Evolutionary conservation across 2,329 filamentous ascomycete genomes (phyloP).

Genomic region (Aspergillus fructus): DNA sequence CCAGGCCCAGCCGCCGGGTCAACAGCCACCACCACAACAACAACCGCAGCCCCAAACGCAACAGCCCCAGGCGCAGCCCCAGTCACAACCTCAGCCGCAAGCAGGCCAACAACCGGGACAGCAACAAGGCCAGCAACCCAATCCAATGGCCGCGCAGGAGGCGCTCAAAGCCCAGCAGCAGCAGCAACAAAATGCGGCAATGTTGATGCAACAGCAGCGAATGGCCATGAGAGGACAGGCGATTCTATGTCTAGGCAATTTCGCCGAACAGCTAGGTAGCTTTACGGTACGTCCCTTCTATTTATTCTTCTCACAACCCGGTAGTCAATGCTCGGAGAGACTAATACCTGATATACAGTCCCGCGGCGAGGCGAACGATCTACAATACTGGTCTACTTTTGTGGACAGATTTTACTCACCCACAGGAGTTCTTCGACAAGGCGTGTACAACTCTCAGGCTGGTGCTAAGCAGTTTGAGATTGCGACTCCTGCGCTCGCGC

Average conservation of each 20-base stretch:
- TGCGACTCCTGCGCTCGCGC: slow-evolving; percentile 72
- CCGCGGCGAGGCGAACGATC: slow-evolving; percentile 63
- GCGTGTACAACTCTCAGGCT: slow-evolving; percentile 55
- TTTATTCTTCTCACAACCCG: not conserved
- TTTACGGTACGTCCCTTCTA: slow-evolving; percentile 54
- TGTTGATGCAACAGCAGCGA: slow-evolving; percentile 42
- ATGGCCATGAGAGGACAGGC: slow-evolving; percentile 43
- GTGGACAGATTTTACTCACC: slow-evolving; percentile 79
- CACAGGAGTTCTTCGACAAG: slow-evolving; percentile 73
- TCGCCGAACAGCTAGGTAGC: slow-evolving; percentile 56
- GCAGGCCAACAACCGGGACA: slow-evolving; percentile 28
- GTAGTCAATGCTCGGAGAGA: not conserved
- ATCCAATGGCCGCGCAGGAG: slow-evolving; percentile 40
- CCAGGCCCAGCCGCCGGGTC: slow-evolving; percentile 35
- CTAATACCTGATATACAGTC: slow-evolving; percentile 40
- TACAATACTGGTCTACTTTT: slow-evolving; percentile 76
- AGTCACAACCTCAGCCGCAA: slow-evolving; percentile 27
- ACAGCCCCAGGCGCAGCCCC: slow-evolving; percentile 30
- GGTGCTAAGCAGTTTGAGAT: slow-evolving; percentile 85
- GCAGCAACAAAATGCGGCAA: slow-evolving; percentile 34
- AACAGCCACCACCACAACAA: slow-evolving; percentile 33
- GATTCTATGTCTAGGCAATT: slow-evolving; percentile 55
- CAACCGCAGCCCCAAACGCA: slow-evolving; percentile 31
- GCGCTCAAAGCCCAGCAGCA: slow-evolving; percentile 42
- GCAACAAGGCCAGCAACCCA: slow-evolving; percentile 39